Evolutionary conservation across 345 rosid genomes (phyloP), one percentile per base, ranked within the genome.

Genomic region (Eucalyptus cloeziana): DNA sequence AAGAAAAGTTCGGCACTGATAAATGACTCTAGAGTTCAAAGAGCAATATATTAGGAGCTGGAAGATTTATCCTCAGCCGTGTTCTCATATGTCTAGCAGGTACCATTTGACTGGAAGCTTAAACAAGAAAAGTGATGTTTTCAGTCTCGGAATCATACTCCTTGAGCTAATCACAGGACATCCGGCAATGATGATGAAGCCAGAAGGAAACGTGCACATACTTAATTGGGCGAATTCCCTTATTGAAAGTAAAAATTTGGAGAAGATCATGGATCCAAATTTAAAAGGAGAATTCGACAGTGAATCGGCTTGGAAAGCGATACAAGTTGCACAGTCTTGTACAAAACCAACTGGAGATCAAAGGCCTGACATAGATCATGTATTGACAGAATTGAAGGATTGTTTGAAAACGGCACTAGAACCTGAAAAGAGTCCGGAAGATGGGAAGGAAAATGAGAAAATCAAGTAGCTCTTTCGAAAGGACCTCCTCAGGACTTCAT

Each of bases 71-170:
- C 51, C 51, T 49, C 17, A 5, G 17, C 0, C 5, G 51, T 49
- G 51, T 49, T 49, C 51, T 49, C 15, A 5, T 51, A 51, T 51
- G 8, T 51, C 56, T 6, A 6, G 27, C 81, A 87, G 88, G 88
- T 27, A 37, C 45, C 81, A 44, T 7, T 37, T 44, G 17, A 37
- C 79, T 13, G 89, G 45, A 88, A 81, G 14, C 90, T 90, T 69
- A 19, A 90, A 79, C 16, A 88, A 94, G 94, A 94, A 93, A 89
- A 94, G 95, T 45, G 96, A 94, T 88, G 94, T 94, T 15, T 94
- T 90, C 89, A 92, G 94, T 51, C 93, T 94, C 25, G 94, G 95
- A 44, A 89, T 94, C 43, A 92, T 94, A 58, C 91, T 94, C 40
- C 51, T 94, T 11, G 95, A 94, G 91, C 67, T 94, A 80, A 91